Evolutionary conservation across 2,329 filamentous ascomycete genomes (phyloP).

Genomic region (Emergomyces orientalis): DNA sequence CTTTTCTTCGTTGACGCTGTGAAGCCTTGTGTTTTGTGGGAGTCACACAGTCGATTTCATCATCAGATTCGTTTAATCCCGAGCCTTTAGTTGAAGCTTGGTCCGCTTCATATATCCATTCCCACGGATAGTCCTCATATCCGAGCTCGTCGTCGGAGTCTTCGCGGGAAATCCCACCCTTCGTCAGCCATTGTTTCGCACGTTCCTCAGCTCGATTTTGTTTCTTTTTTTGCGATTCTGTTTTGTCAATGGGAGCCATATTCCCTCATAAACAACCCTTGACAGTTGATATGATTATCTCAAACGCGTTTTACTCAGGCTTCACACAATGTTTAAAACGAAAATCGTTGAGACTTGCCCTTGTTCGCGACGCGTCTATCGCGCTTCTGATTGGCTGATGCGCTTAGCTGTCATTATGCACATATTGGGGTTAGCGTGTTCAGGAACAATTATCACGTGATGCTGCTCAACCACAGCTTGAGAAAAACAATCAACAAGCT

Average conservation of each 20-base stretch:
- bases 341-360: background rate
- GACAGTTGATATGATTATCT: background rate
- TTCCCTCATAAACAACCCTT: background rate
- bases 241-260: slow-evolving; percentile 21
- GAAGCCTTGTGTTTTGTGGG: slow-evolving; percentile 8
- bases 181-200: slow-evolving; percentile 44
- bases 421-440: background rate
- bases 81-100: slow-evolving; percentile 17
- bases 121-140: slow-evolving; percentile 62
- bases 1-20: slow-evolving; percentile 23
- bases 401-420: background rate
- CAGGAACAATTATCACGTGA: slow-evolving; percentile 1
- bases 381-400: slow-evolving; percentile 3
- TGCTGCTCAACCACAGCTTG: background rate
- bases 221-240: slow-evolving; percentile 13
- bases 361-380: slow-evolving; percentile 2
- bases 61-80: slow-evolving; percentile 13
- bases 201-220: slow-evolving; percentile 24
- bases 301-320: background rate
- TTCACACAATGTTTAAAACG: background rate
- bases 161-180: slow-evolving; percentile 57
- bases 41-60: slow-evolving; percentile 5
- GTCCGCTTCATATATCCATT: slow-evolving; percentile 59
- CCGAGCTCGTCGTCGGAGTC: slow-evolving; percentile 85
- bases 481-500: slow-evolving; percentile 6